Percentiles rank a stretch among this genome's conserved stretches.
phyloP scores from a whole-genome alignment of 768 basidiomycete genomes.

The Gyrodon lividus region DNA sequence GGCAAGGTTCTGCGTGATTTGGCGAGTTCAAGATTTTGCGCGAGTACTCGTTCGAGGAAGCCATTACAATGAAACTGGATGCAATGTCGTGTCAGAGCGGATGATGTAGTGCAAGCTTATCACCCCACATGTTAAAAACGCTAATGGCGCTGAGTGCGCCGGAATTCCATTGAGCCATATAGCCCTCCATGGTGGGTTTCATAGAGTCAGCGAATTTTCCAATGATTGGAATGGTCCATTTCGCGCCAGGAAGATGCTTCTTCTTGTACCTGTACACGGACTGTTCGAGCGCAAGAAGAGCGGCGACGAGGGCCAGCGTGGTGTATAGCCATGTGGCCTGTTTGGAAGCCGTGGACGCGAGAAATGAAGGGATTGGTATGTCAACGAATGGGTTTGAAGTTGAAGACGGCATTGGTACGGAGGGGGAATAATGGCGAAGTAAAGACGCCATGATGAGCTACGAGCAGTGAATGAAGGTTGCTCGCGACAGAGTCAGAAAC shows the following conservation, averaged over 20 bases:
- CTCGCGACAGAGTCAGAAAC: neutral
- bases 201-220: constrained; percentile 94
- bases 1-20: constrained; percentile 86
- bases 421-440: constrained; percentile 32
- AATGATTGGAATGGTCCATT: constrained; percentile 96
- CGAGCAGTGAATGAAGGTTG: neutral
- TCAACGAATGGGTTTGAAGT: constrained; percentile 39
- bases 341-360: constrained; percentile 30
- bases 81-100: constrained; percentile 6
- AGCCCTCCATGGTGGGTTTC: constrained; percentile 87
- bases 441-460: constrained; percentile 32
- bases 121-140: constrained; percentile 95
- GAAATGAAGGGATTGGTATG: constrained; percentile 48
- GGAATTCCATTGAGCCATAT: constrained; percentile 89
- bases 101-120: neutral
- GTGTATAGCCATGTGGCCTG: constrained; percentile 60
- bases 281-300: constrained; percentile 86
- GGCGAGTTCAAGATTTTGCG: constrained; percentile 98
- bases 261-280: constrained; percentile 88
- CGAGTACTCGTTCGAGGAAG: constrained; percentile 87
- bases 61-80: constrained; percentile 97
- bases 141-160: constrained; percentile 86
- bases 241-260: constrained; percentile 77
- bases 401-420: constrained; percentile 42
- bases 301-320: constrained; percentile 61